Conservation (phyloP, 2,329 filamentous ascomycete genomes). For the Tolypocladium ophioglossoides region DNA sequence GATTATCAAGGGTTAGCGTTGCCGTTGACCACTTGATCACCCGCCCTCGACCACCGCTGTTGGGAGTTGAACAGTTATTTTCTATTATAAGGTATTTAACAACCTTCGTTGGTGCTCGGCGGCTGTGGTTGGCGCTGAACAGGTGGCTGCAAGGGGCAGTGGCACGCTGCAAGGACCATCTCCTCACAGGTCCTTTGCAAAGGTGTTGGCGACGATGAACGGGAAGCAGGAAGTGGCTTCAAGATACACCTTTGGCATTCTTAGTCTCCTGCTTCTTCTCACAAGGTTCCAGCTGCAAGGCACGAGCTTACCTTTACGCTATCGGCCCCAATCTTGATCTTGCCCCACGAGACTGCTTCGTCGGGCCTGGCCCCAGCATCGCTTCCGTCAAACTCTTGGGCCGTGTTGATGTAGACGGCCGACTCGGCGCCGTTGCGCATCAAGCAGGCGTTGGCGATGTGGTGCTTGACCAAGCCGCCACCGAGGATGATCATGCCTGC, state of each 20-base stretch:
- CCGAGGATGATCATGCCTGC: constrained; percentile 94
- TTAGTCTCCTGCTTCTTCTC: background rate
- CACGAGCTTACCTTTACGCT: constrained; percentile 64
- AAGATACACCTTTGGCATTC: constrained; percentile 41
- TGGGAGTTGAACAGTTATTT: background rate
- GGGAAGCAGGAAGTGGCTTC: constrained; percentile 57
- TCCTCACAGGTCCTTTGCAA: constrained; percentile 40
- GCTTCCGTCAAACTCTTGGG: constrained; percentile 93
- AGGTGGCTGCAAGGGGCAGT: background rate
- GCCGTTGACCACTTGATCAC: background rate
- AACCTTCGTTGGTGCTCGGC: background rate
- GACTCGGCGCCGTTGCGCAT: constrained; percentile 98
- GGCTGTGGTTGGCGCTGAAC: background rate
- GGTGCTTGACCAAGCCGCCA: constrained; percentile 93
- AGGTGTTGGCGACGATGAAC: constrained; percentile 56
- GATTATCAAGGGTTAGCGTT: background rate
- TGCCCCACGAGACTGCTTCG: constrained; percentile 96
- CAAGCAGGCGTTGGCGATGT: constrained; percentile 93
- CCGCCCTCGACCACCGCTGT: background rate
- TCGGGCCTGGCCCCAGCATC: constrained; percentile 92
- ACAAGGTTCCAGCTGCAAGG: background rate
- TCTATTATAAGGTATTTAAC: background rate
- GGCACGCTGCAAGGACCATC: background rate
- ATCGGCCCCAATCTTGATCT: constrained; percentile 83
- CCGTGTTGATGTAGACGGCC: constrained; percentile 96